Evolutionary conservation across 148 eudicot species (phyloP).

Genomic region (Vaccinium darrowii): DNA sequence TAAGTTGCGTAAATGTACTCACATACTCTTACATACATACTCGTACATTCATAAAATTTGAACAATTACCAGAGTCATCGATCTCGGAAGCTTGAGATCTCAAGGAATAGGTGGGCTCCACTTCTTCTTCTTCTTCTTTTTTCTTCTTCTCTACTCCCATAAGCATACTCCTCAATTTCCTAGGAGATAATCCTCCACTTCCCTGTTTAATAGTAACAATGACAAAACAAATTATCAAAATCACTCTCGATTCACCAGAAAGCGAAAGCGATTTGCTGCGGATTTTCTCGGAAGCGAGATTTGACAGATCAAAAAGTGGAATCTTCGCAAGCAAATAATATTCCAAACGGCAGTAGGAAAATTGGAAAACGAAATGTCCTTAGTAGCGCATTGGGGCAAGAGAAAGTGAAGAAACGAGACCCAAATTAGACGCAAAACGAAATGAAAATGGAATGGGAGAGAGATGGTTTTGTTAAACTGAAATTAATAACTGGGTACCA

Average conservation of each 20-base stretch:
- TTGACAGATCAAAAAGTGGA: constrained; percentile 18
- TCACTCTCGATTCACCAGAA: neutral
- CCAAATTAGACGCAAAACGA: neutral
- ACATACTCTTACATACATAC: neutral
- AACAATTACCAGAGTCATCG: constrained; percentile 27
- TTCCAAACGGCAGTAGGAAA: neutral
- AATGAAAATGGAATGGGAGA: neutral
- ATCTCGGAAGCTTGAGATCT: constrained; percentile 33
- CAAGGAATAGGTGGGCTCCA: constrained; percentile 37
- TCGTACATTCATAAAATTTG: neutral
- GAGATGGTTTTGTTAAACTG: neutral
- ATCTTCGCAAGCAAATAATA: neutral
- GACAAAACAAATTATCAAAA: neutral
- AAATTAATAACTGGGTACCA: neutral
- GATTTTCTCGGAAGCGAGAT: constrained; percentile 1
- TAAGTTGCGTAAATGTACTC: too few species aligned
- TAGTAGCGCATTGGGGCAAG: constrained; percentile 9
- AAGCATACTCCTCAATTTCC: constrained; percentile 58
- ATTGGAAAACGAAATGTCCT: constrained; percentile 14
- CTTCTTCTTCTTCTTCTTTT: constrained; percentile 26
- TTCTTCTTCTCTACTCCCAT: constrained; percentile 51
- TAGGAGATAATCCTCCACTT: constrained; percentile 31
- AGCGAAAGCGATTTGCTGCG: constrained; percentile 6
- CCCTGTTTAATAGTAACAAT: constrained; percentile 11
- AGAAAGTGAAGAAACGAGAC: constrained; percentile 1